A percentile compares a stretch with the other conserved stretches of the same genome.
Evolutionary conservation across 345 rosid genomes (phyloP).

Genomic region (Anastatica hierochuntica): DNA sequence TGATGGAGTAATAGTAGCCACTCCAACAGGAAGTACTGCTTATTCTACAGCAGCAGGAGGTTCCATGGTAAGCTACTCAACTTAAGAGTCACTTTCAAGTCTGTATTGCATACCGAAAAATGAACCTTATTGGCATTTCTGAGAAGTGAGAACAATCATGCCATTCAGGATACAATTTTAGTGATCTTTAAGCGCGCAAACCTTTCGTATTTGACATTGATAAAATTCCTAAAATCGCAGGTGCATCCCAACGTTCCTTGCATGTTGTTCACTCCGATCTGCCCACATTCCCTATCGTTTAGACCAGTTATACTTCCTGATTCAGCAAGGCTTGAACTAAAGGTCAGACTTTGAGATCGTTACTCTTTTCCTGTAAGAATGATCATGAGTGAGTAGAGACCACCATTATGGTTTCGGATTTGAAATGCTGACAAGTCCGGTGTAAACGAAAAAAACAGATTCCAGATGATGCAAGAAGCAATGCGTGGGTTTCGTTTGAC

Average conservation of each 20-base stretch:
- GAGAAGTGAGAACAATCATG: no score
- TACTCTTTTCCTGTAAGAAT: background rate
- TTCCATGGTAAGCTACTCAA: slow-evolving; percentile 61
- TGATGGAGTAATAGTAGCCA: slow-evolving; percentile 96
- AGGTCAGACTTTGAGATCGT: slow-evolving; percentile 37
- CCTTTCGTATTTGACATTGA: no score
- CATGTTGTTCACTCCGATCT: slow-evolving; percentile 95
- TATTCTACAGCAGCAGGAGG: slow-evolving; percentile 99
- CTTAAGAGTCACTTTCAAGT: background rate
- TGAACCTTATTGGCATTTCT: no score
- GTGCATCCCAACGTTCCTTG: slow-evolving; percentile 99
- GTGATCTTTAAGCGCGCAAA: no score
- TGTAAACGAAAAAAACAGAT: no score
- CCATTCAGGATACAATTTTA: no score
- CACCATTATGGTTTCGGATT: no score
- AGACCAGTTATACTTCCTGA: slow-evolving; percentile 98
- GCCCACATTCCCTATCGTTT: slow-evolving; percentile 95
- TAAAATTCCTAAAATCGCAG: slow-evolving; percentile 38
- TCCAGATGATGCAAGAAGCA: slow-evolving; percentile 86
- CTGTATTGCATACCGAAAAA: no score
- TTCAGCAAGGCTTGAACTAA: slow-evolving; percentile 86
- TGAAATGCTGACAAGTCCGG: no score
- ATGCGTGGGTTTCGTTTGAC: slow-evolving; percentile 98
- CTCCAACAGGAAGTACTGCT: slow-evolving; percentile 98
- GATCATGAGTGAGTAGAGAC: no score